A percentile compares a stretch with the other conserved stretches of the same genome.
Conservation (phyloP, 1,139 yeast species). For the Pichia sp. region DNA sequence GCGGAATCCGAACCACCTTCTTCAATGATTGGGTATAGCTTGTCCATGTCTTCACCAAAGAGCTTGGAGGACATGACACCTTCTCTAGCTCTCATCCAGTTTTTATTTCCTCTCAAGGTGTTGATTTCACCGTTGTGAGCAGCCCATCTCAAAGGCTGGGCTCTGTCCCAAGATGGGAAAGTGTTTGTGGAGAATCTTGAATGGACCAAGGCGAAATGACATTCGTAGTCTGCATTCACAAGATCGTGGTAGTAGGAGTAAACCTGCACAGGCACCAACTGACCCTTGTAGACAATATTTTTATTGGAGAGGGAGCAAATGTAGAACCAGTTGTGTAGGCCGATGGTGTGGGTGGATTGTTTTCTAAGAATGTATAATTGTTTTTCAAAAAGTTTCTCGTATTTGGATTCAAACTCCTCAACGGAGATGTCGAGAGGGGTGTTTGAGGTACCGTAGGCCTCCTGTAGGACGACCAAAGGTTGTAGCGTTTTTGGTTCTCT, state of each 20-base stretch:
- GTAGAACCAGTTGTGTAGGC: slow-evolving; percentile 95
- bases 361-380: slow-evolving; percentile 82
- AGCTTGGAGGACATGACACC: slow-evolving; percentile 87
- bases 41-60: slow-evolving; percentile 89
- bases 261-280: slow-evolving; percentile 93
- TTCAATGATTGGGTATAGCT: slow-evolving; percentile 89
- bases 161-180: slow-evolving; percentile 99
- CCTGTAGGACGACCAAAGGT: slow-evolving; percentile 74
- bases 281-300: slow-evolving; percentile 96
- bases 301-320: slow-evolving; percentile 87
- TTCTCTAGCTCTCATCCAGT: slow-evolving; percentile 99
- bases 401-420: slow-evolving; percentile 53
- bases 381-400: slow-evolving; percentile 70
- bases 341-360: slow-evolving; percentile 85
- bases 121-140: slow-evolving; percentile 99
- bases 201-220: slow-evolving; percentile 94
- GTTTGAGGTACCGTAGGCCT: slow-evolving; percentile 43
- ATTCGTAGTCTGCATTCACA: slow-evolving; percentile 86
- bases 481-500: slow-evolving; percentile 90
- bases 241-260: slow-evolving; percentile 92
- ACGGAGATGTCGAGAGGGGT: slow-evolving; percentile 38
- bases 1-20: slow-evolving; percentile 99
- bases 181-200: slow-evolving; percentile 97
- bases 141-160: slow-evolving; percentile 95
- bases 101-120: slow-evolving; percentile 94